Evolutionary conservation across 306 rosid genomes (phyloP), one percentile per base, ranked within the genome.

Genomic region (Vigna hirtella): DNA sequence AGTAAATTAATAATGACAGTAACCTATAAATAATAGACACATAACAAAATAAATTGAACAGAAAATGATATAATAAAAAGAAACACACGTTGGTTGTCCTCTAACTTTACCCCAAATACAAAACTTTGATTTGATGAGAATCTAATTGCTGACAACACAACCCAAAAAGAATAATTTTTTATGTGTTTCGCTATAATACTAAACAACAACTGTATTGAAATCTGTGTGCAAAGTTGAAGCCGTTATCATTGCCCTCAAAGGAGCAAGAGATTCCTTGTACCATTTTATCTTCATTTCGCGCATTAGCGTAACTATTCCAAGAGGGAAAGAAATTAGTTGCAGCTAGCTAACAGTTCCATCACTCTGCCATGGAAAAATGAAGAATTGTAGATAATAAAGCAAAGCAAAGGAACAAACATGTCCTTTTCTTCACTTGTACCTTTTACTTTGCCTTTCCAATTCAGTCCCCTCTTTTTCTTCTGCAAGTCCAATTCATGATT

Each of bases 351-450:
- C 75, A 61, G 20, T 53, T 30, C 43, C 53, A 36, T 63, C 16
- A 30, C 9, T 52, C 61, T 40, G 3, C 9, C 49, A 15, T 65
- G 18, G 79, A 80, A 45, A 26, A 45, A 65, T 55, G 70, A 51
- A 52, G 57, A n/a, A 52, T 6, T 14, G 66, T 64, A 0, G 65
- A 58, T 22, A 17, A 42, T 40, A 66, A 53, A 50, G 15, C 45
- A 65, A 76, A 76, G 11, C 50, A 45, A 45, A 12, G 63, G 5
- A 66, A 9, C 50, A 49, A 66, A 74, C 56, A n/a, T 38, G 87
- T 93, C 6, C 52, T 88, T 71, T 88, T 90, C 70, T 83, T 79
- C 14, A 87, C 53, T n/a, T 16, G 73, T 51, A n/a, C 64, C 70
- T 34, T 71, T 82, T 61, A 6, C 73, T 36, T 28, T 26, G 14